Conservation (phyloP, 257 asterid species). For the Capsicum rhomboideum region DNA sequence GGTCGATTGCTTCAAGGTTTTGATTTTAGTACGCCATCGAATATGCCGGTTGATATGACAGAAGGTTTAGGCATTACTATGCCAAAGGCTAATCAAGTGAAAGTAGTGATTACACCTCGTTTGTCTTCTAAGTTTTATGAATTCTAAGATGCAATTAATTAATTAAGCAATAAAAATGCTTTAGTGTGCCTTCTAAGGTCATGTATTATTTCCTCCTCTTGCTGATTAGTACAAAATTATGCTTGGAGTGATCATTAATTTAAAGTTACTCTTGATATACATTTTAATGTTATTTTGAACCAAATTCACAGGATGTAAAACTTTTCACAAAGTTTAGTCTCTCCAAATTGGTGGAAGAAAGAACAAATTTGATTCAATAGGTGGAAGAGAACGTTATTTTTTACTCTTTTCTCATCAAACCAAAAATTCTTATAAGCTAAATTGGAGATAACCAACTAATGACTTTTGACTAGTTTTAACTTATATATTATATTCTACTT, state of each 20-base stretch:
- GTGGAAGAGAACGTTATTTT: too few species aligned
- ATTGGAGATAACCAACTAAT: too few species aligned
- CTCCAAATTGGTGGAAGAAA: too few species aligned
- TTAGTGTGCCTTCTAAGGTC: background rate
- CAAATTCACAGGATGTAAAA: too few species aligned
- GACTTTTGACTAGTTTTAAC: too few species aligned
- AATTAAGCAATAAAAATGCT: background rate
- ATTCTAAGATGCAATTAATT: background rate
- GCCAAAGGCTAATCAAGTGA: slow-evolving; percentile 31
- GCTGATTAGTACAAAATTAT: background rate
- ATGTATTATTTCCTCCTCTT: background rate
- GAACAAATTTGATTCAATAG: too few species aligned
- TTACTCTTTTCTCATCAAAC: too few species aligned
- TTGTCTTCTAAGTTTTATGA: slow-evolving; percentile 9
- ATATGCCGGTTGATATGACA: slow-evolving; percentile 32
- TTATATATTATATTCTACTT: too few species aligned
- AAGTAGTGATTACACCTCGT: slow-evolving; percentile 27
- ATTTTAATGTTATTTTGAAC: too few species aligned
- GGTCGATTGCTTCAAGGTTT: slow-evolving; percentile 53
- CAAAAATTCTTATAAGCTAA: too few species aligned
- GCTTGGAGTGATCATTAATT: background rate
- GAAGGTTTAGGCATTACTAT: slow-evolving; percentile 35
- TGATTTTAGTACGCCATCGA: slow-evolving; percentile 13
- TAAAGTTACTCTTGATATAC: background rate
- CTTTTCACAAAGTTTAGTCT: too few species aligned